A percentile compares a stretch with the other conserved stretches of the same genome.
Conservation (phyloP, 140 eudicot species). For the Anethum foeniculum region DNA sequence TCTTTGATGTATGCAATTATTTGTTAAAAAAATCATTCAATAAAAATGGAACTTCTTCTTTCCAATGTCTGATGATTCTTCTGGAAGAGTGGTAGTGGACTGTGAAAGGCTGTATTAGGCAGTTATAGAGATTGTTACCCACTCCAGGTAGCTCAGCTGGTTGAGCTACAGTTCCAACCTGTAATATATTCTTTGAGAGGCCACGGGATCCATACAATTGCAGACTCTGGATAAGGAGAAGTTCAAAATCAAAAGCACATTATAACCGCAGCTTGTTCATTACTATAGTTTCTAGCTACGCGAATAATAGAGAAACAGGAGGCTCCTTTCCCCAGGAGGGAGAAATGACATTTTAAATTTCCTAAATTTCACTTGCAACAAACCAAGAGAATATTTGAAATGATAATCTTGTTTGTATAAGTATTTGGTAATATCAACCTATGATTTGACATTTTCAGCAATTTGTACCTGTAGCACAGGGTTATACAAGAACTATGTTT, state of each 20-base stretch:
- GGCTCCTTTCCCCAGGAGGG: neutral
- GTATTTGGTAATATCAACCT: neutral
- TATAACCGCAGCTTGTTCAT: neutral
- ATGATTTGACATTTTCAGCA: neutral
- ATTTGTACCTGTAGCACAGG: neutral
- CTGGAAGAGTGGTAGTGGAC: no score
- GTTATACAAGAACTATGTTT: neutral
- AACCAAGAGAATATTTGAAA: neutral
- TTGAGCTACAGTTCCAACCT: no score
- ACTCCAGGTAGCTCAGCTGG: no score
- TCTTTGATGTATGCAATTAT: no score
- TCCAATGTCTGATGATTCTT: no score
- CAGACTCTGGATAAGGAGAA: constrained; percentile 72
- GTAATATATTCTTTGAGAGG: no score
- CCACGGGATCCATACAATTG: constrained; percentile 49
- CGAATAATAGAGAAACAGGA: neutral
- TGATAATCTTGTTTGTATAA: neutral
- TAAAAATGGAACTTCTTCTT: no score
- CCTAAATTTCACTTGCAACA: neutral
- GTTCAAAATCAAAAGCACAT: neutral
- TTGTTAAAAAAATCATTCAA: no score
- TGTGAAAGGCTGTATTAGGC: no score
- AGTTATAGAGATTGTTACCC: neutral
- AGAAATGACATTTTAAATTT: neutral
- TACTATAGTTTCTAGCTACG: neutral